Base-by-base conservation (phyloP, 2,329 filamentous ascomycete genomes). In the Arthrobotrys sinensis region DNA sequence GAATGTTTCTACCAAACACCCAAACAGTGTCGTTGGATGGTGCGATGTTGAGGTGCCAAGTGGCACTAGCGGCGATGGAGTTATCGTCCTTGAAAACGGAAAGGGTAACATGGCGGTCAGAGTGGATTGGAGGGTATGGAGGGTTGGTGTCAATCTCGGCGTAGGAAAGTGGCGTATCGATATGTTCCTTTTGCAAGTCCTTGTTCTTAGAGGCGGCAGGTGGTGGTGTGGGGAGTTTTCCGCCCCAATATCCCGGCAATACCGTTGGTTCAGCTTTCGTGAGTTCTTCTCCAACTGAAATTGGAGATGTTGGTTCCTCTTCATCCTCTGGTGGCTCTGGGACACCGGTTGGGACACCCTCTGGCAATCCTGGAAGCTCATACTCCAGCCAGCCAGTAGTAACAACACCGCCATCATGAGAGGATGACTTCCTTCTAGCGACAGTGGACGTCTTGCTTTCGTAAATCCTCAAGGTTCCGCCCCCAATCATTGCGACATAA, bases 81-180 rank as follows among this genome's bases (percentile, higher is more conserved):
- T 80, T 57, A 85, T 24, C 84, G 82, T 40, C 82, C 84, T 82
- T 91, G 48, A 82, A 92, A 48, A 93, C 88, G 80, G 90, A 92
- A 32, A 97, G 86, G n/a, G 88, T 89, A 52, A 98, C 92, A 2
- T 95, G 90, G 68, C 90, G 89, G 82, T 98, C 94, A 0, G 94
- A 96, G 83, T 98, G 95, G 86, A 98, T 97, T 0, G 96, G 95
- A 82, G 97, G 94, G 82, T 97, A 98, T 1, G 95, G 93, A 3
- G 94, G 92, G 82, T 95, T 97, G 0, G 95, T 97, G 83, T 99
- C 96, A 80, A 97, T 96, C 86, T 97, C 94, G 4, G 93, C 93
- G 89, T 94, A 83, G 86, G 92, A 83, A 85, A 92, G 84, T 86
- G 91, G 83, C 86, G 88, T 69, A 84, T 86, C 78, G 82, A 84